A percentile compares a stretch with the other conserved stretches of the same genome.
phyloP scores from a whole-genome alignment of 805 yeast genomes.

The Candida nemodendra region DNA sequence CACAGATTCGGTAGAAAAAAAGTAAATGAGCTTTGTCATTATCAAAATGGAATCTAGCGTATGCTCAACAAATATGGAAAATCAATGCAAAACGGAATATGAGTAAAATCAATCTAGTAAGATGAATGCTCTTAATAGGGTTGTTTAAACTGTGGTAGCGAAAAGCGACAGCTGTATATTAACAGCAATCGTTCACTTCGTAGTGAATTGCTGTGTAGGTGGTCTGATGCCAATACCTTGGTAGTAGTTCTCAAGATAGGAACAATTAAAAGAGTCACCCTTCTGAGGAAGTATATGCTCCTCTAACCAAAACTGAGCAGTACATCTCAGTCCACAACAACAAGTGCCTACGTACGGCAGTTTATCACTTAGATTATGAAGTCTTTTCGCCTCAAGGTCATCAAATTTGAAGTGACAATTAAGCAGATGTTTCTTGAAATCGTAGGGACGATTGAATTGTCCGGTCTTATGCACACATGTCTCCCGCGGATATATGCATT shows the following conservation, averaged over 20 bases:
- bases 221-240: slow-evolving; percentile 13
- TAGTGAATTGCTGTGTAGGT: slow-evolving; percentile 19
- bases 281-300: slow-evolving; percentile 45
- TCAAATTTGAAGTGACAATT: slow-evolving; percentile 61
- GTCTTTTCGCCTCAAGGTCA: slow-evolving; percentile 40
- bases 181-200: slow-evolving; percentile 9
- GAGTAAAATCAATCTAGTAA: too few species aligned
- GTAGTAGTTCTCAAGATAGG: slow-evolving; percentile 15
- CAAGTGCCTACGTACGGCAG: slow-evolving; percentile 52
- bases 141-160: too few species aligned
- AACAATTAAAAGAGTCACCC: slow-evolving; percentile 15
- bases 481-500: slow-evolving; percentile 55
- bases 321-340: slow-evolving; percentile 46
- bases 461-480: slow-evolving; percentile 59
- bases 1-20: too few species aligned
- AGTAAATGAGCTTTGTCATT: too few species aligned
- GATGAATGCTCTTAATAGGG: too few species aligned
- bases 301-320: slow-evolving; percentile 57
- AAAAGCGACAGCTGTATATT: too few species aligned
- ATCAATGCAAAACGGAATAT: too few species aligned
- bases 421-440: slow-evolving; percentile 61
- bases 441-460: slow-evolving; percentile 65
- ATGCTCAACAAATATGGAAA: too few species aligned
- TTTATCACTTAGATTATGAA: slow-evolving; percentile 53
- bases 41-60: too few species aligned